Percentiles rank a stretch among this genome's conserved stretches.
phyloP scores from a whole-genome alignment of 306 rosid species.

The Glycine tomentella region DNA sequence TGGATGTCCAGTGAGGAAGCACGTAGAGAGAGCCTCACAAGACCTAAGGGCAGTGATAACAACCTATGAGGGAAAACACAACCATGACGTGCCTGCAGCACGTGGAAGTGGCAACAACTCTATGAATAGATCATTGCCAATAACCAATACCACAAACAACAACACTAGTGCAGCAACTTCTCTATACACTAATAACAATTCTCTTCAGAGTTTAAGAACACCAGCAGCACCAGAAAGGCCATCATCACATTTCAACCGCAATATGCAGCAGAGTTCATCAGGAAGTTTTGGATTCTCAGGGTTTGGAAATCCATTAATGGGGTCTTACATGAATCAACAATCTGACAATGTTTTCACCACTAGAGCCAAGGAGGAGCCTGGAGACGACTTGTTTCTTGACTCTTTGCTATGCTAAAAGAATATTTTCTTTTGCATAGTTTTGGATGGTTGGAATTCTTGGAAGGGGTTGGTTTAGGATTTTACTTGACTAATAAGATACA shows the following conservation, averaged over 20 bases:
- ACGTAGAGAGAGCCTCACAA: conserved; percentile 91
- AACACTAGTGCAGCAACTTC: conserved; percentile 45
- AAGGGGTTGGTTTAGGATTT: background rate
- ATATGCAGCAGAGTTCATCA: conserved; percentile 60
- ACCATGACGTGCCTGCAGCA: conserved; percentile 91
- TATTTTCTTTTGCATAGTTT: conserved; percentile 12
- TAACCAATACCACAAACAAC: conserved; percentile 41
- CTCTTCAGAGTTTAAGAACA: conserved; percentile 50
- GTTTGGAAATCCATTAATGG: conserved; percentile 55
- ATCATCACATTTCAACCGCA: conserved; percentile 51
- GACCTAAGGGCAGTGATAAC: conserved; percentile 92
- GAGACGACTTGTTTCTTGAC: conserved; percentile 74
- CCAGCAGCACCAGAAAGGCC: conserved; percentile 50
- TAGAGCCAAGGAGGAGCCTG: conserved; percentile 83
- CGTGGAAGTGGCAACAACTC: conserved; percentile 80
- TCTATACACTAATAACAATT: conserved; percentile 42
- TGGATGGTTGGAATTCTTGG: conserved; percentile 16
- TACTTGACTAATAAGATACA: conserved; percentile 39
- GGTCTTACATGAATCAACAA: conserved; percentile 61
- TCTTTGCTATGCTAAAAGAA: conserved; percentile 66
- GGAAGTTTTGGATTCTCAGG: conserved; percentile 60
- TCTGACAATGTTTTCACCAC: conserved; percentile 55
- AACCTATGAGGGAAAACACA: conserved; percentile 97
- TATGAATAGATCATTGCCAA: conserved; percentile 58
- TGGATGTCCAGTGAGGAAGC: conserved; percentile 95